Percentiles rank a stretch among this genome's conserved stretches.
Evolutionary conservation across 2,329 filamentous ascomycete genomes (phyloP).

Genomic region (Venturiaceae sp.): DNA sequence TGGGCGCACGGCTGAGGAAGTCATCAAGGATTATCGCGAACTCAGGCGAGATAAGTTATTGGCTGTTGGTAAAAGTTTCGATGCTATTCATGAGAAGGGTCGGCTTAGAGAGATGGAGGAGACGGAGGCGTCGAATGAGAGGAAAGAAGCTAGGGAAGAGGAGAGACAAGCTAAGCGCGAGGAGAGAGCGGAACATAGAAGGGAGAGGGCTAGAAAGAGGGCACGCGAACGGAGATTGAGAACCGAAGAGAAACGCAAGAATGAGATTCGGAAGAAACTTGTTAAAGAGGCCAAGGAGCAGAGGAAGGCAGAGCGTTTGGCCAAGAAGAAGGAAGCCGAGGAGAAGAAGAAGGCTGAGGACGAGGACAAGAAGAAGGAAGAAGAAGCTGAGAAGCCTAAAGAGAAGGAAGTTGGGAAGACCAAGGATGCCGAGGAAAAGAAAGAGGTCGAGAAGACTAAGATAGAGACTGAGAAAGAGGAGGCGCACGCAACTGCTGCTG

Average conservation of each 20-base stretch:
- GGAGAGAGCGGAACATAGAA: background rate
- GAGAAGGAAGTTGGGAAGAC: slow-evolving; percentile 1
- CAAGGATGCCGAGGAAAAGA: background rate
- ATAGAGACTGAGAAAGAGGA: background rate
- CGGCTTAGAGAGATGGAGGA: slow-evolving; percentile 8
- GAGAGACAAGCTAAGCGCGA: background rate
- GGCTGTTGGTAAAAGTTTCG: slow-evolving; percentile 9
- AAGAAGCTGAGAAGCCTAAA: slow-evolving; percentile 6
- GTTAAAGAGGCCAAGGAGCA: slow-evolving; percentile 6
- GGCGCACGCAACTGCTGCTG: background rate
- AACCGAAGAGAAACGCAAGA: slow-evolving; percentile 1
- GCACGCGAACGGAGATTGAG: background rate
- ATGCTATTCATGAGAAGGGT: slow-evolving; percentile 9
- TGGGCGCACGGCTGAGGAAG: slow-evolving; percentile 1
- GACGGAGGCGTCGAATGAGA: slow-evolving; percentile 3
- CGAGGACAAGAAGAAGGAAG: background rate
- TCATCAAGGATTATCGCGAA: slow-evolving; percentile 7
- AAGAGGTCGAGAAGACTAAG: background rate
- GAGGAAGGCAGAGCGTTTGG: slow-evolving; percentile 11
- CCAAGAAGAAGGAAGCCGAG: slow-evolving; percentile 5
- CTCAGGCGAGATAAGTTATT: slow-evolving; percentile 6
- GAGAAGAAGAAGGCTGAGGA: background rate
- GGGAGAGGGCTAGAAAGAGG: slow-evolving; percentile 5
- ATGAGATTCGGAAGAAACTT: background rate
- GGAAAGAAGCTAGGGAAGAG: background rate